Evolutionary conservation across 1,284 basidiomycete genomes (phyloP).

Genomic region (Sanghuangporus weigelae): DNA sequence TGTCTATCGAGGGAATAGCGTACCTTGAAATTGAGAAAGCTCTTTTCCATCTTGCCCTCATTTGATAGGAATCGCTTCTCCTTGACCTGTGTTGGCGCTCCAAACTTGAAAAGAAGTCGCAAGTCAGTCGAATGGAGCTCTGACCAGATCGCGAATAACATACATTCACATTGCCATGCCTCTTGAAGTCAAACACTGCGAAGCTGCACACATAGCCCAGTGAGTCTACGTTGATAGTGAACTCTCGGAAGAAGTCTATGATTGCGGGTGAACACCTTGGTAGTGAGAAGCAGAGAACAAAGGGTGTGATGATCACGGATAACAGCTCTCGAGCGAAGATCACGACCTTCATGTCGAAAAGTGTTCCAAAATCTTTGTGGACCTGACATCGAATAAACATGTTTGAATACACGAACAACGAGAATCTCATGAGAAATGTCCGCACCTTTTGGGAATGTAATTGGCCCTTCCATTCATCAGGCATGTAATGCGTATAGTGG

Average conservation of each 20-base stretch:
- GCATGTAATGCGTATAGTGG: slow-evolving; percentile 93
- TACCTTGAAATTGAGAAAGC: slow-evolving; percentile 92
- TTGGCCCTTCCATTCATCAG: slow-evolving; percentile 83
- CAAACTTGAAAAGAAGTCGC: slow-evolving; percentile 46
- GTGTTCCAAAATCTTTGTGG: slow-evolving; percentile 81
- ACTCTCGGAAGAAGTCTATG: slow-evolving; percentile 95
- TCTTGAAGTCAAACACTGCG: slow-evolving; percentile 95
- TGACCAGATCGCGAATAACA: slow-evolving; percentile 19
- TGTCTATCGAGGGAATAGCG: too few species aligned
- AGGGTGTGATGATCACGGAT: slow-evolving; percentile 90
- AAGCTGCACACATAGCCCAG: slow-evolving; percentile 97
- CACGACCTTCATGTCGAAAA: slow-evolving; percentile 85
- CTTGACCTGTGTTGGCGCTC: slow-evolving; percentile 61
- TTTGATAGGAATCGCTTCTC: slow-evolving; percentile 77
- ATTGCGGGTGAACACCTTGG: slow-evolving; percentile 85
- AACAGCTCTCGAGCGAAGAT: slow-evolving; percentile 87
- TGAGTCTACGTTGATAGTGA: slow-evolving; percentile 93
- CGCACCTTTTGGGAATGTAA: slow-evolving; percentile 83
- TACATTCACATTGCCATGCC: slow-evolving; percentile 84
- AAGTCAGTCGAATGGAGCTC: slow-evolving; percentile 7
- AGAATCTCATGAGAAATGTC: slow-evolving; percentile 1
- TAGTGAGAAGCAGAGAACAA: slow-evolving; percentile 89
- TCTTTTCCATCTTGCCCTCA: slow-evolving; percentile 98
- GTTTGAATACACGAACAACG: slow-evolving; percentile 1
- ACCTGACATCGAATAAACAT: slow-evolving; percentile 43